Conservation (phyloP, 176 grass and related monocot species). For the Dactylis glomerata region DNA sequence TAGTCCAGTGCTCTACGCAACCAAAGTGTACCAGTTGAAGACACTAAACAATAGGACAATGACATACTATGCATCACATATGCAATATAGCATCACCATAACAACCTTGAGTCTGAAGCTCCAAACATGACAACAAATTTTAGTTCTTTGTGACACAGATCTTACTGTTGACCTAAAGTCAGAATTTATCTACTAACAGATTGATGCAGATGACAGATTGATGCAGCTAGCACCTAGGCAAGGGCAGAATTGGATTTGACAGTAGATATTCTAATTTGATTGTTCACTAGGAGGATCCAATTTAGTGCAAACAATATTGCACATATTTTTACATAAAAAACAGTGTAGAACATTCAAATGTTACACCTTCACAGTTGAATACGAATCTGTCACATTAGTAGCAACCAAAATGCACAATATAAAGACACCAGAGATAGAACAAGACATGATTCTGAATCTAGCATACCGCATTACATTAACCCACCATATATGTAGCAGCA, state of each 20-base stretch:
- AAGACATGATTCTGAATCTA: background rate
- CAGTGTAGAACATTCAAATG: background rate
- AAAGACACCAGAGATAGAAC: background rate
- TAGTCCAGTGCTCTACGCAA: too few species aligned
- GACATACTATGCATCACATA: too few species aligned
- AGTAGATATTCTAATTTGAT: background rate
- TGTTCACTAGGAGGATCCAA: background rate
- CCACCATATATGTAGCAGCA: conserved; percentile 1
- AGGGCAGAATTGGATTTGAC: background rate
- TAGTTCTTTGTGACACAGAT: background rate
- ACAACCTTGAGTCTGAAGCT: background rate
- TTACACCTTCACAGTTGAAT: background rate
- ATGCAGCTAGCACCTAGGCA: background rate
- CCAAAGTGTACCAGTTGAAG: too few species aligned
- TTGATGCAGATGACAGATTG: background rate
- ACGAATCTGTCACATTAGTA: background rate
- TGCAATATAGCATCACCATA: too few species aligned
- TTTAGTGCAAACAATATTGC: background rate
- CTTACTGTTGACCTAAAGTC: background rate
- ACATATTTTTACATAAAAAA: background rate
- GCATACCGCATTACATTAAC: background rate
- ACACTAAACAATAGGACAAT: too few species aligned
- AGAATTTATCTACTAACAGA: background rate
- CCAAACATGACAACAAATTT: background rate
- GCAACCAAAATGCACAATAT: background rate